Base-by-base conservation (phyloP, 352 stramenopile species). In the Phytophthora multivora region DNA sequence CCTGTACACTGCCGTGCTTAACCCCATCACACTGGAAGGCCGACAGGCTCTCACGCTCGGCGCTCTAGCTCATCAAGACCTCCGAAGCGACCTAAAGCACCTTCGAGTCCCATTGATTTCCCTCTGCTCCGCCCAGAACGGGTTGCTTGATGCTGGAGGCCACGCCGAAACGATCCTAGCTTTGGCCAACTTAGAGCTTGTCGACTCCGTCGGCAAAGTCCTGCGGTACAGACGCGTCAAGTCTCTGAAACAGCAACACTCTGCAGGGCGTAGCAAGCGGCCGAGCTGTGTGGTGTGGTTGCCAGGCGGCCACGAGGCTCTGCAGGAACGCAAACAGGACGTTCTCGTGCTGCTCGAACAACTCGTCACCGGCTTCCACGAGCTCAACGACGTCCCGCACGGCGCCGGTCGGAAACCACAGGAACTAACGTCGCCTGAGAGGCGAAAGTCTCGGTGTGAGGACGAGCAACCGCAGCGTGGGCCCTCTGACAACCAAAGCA, bases 1-100 rank as follows among this genome's bases (percentile, higher is more conserved):
- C 74, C 69, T 98, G 28, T 98, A 98, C 71, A 98, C 95, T 16
- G 95, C 95, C 0, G 91, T 99, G 51, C 85, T 96, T 47, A 98
- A 98, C 65, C 90, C 92, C 35, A 98, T 99, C 55, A 93, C 89
- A 23, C 71, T 98, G 0, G 77, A 92, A 53, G 96, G 95, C 3
- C 80, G 95, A 31, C 83, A 96, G 21, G 81, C 89, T 36, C 76
- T 99, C 10, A 98, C 92, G 49, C 74, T 91, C 45, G 94, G 95
- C 4, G 88, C 90, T 7, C 77, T 98, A 11, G 68, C 83, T 5
- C 83, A 97, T 57, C 69, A 81, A 2, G 95, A 98, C 62, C 68
- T 92, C 1, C 73, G 88, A 43, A 40, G 66, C 7, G 63, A 86
- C 7, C 59, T 79, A 4, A 61, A 74, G 26, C 40, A 16, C 18